These are phyloP conservation scores for Hapsidospora chrysogenum DNA, from an alignment of 495 filamentous ascomycete genomes.

Conservation along the genomic window DNA sequence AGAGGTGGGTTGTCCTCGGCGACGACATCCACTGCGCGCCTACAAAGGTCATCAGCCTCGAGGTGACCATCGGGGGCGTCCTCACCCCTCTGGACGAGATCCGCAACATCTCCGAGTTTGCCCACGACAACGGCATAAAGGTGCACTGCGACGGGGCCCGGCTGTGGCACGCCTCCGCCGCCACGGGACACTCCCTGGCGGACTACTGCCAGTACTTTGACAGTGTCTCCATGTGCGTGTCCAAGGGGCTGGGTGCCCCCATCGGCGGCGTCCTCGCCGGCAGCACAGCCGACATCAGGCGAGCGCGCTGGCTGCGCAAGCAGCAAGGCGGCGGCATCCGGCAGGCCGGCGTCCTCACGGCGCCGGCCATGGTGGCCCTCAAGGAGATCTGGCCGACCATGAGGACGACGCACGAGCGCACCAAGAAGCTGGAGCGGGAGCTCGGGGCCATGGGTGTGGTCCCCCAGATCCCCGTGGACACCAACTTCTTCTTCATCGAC, in stretches of 20 bases:
- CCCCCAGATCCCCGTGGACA: slow-evolving; percentile 48
- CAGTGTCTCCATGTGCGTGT: slow-evolving; percentile 69
- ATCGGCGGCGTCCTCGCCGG: slow-evolving; percentile 71
- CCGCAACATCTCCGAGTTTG: slow-evolving; percentile 49
- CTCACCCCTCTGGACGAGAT: slow-evolving; percentile 61
- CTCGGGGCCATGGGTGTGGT: slow-evolving; percentile 50
- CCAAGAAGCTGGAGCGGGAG: slow-evolving; percentile 43
- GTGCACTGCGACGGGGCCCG: slow-evolving; percentile 77
- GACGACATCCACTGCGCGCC: slow-evolving; percentile 44
- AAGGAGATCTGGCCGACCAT: slow-evolving; percentile 58
- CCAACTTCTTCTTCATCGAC: slow-evolving; percentile 84
- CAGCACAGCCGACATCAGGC: slow-evolving; percentile 43
- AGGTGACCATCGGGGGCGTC: slow-evolving; percentile 70
- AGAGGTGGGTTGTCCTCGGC: slow-evolving; percentile 30
- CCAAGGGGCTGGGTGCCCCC: slow-evolving; percentile 79
- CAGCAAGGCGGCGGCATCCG: slow-evolving; percentile 69
- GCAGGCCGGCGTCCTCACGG: slow-evolving; percentile 47
- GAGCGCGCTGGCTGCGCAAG: slow-evolving; percentile 68
- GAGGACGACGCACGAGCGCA: slow-evolving; percentile 40
- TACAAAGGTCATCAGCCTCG: slow-evolving; percentile 64
- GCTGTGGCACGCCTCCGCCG: slow-evolving; percentile 59
- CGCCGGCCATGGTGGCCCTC: slow-evolving; percentile 39
- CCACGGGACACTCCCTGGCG: slow-evolving; percentile 40
- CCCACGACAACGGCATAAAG: slow-evolving; percentile 45
- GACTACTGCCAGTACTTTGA: slow-evolving; percentile 64